Conservation (phyloP, 768 basidiomycete species). For the Hygrophoropsis aurantiaca region DNA sequence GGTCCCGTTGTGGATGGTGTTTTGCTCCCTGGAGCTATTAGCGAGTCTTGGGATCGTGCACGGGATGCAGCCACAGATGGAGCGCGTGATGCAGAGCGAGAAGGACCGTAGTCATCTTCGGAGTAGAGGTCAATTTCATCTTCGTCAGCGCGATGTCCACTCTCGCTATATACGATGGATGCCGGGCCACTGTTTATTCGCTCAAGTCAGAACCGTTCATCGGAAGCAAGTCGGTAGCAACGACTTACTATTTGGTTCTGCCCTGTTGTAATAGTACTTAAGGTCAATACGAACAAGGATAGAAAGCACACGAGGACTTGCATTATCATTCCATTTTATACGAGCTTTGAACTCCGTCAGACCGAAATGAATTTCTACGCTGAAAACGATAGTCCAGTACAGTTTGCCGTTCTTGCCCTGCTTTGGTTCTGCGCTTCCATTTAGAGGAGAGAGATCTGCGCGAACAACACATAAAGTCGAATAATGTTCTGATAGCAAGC, state of each 20-base stretch:
- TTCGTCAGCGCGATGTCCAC: slow-evolving; percentile 71
- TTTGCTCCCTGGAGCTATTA: slow-evolving; percentile 25
- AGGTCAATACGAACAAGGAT: slow-evolving; percentile 1
- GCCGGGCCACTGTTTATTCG: slow-evolving; percentile 63
- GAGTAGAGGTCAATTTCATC: slow-evolving; percentile 66
- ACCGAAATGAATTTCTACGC: slow-evolving; percentile 81
- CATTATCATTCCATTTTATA: slow-evolving; percentile 82
- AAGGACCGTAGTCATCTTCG: slow-evolving; percentile 56
- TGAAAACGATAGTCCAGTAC: slow-evolving; percentile 85
- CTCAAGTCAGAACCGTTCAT: slow-evolving; percentile 1
- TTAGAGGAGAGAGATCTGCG: slow-evolving; percentile 72
- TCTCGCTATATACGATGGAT: slow-evolving; percentile 79
- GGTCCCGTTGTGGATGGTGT: slow-evolving; percentile 28
- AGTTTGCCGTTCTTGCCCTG: slow-evolving; percentile 61
- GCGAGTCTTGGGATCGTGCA: slow-evolving; percentile 49
- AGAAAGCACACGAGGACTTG: slow-evolving; percentile 34
- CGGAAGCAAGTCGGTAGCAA: background rate
- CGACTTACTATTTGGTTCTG: slow-evolving; percentile 67
- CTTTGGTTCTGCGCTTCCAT: slow-evolving; percentile 70
- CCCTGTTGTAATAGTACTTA: slow-evolving; percentile 41
- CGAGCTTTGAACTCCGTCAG: slow-evolving; percentile 80
- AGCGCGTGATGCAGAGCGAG: slow-evolving; percentile 36
- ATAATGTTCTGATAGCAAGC: slow-evolving; percentile 52
- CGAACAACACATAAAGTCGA: slow-evolving; percentile 78
- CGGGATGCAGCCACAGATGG: slow-evolving; percentile 53